Conservation (phyloP, 345 rosid genomes). For the Citrus medica region DNA sequence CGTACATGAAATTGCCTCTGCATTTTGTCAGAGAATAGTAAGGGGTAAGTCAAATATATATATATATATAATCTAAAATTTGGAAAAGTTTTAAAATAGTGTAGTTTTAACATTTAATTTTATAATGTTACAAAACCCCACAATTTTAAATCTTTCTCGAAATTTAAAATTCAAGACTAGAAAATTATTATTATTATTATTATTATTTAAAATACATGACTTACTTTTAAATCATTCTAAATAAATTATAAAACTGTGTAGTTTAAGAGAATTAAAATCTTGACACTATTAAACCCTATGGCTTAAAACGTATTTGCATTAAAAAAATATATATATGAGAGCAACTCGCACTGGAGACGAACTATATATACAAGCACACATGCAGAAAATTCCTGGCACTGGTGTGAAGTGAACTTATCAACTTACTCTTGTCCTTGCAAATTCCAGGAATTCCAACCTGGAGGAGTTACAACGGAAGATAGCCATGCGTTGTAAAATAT, state of each 20-base stretch:
- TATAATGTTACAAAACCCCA: rapidly evolving
- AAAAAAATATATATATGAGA: too few relatives aligned
- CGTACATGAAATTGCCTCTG: slow-evolving; percentile 3
- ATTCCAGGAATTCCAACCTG: slow-evolving; percentile 53
- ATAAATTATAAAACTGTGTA: too few relatives aligned
- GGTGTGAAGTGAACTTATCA: slow-evolving; percentile 20
- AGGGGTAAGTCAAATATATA: too few relatives aligned
- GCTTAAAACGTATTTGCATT: rapidly evolving
- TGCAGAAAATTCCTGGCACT: background rate
- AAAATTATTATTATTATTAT: too few relatives aligned
- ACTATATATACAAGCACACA: too few relatives aligned
- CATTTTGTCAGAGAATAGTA: too few relatives aligned
- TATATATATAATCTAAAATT: too few relatives aligned
- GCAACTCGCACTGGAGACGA: too few relatives aligned
- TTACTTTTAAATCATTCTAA: rapidly evolving
- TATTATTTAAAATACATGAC: too few relatives aligned
- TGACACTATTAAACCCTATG: rapidly evolving
- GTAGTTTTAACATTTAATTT: too few relatives aligned
- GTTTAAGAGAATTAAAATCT: background rate
- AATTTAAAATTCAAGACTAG: rapidly evolving
- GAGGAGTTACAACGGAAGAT: slow-evolving; percentile 20
- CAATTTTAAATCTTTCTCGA: too few relatives aligned
- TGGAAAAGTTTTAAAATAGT: too few relatives aligned
- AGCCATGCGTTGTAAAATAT: slow-evolving; percentile 34
- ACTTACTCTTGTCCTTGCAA: slow-evolving; percentile 42